These are phyloP conservation scores for Fonsecaea nubica DNA, from an alignment of 2,329 filamentous ascomycete species.

Conservation along the genomic window DNA sequence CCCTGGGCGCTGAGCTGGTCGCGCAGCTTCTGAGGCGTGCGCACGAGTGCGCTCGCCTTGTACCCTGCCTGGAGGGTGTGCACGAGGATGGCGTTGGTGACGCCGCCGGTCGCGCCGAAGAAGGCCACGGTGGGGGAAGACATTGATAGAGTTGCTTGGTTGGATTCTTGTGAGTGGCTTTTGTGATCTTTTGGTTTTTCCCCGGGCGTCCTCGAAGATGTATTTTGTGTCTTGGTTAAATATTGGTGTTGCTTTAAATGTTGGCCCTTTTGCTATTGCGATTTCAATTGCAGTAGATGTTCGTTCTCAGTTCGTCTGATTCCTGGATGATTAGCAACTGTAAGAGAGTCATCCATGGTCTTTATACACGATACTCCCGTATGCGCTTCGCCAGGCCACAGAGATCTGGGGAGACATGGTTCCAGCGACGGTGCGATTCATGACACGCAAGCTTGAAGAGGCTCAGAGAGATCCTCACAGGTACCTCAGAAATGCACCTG, in stretches of 20 bases:
- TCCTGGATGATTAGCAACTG: not conserved
- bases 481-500: not conserved
- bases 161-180: no score
- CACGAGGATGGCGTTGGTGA: constrained; percentile 53
- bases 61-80: constrained; percentile 54
- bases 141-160: not conserved
- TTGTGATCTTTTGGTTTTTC: not conserved
- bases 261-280: not conserved
- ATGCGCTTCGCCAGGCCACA: not conserved
- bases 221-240: not conserved
- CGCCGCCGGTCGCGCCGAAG: constrained; percentile 61
- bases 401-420: not conserved
- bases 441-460: constrained; percentile 2
- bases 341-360: not conserved
- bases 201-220: not conserved
- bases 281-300: not conserved
- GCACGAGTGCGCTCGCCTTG: constrained; percentile 54
- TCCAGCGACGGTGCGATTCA: constrained; percentile 17
- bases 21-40: constrained; percentile 58
- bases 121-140: constrained; percentile 52
- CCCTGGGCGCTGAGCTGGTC: constrained; percentile 50
- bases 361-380: constrained; percentile 4
- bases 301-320: not conserved
- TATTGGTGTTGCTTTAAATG: not conserved
- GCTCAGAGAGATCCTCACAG: not conserved